Evolutionary conservation across 805 yeast species (phyloP).

Genomic region (Lipomyces orientalis): DNA sequence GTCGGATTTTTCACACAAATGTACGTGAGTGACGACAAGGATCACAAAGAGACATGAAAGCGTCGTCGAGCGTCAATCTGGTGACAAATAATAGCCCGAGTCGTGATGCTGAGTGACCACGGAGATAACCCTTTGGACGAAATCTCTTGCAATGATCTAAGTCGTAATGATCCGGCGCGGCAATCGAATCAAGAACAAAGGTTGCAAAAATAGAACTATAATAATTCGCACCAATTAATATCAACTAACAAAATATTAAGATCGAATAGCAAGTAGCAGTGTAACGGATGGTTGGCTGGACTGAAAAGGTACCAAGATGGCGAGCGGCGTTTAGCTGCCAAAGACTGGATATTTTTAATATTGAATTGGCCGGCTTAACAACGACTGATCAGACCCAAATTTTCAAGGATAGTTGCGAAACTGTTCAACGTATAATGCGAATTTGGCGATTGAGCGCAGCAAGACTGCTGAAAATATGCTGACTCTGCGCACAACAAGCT

Average conservation of each 20-base stretch:
- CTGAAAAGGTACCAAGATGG: neutral
- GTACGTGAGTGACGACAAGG: neutral
- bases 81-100: neutral
- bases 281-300: neutral
- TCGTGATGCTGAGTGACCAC: neutral
- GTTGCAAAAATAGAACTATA: neutral
- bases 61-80: neutral
- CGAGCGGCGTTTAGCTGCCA: neutral
- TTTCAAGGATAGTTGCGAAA: too few relatives aligned
- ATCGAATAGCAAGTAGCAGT: neutral
- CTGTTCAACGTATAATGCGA: too few relatives aligned
- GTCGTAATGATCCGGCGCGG: neutral
- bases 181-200: neutral
- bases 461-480: too few relatives aligned
- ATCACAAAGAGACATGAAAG: constrained; percentile 10
- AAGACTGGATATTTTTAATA: neutral
- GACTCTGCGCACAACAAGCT: too few relatives aligned
- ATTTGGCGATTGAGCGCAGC: too few relatives aligned
- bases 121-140: neutral
- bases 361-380: neutral
- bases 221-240: neutral
- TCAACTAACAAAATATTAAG: neutral
- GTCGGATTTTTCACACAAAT: neutral
- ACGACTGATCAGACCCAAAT: neutral
- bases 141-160: too few relatives aligned